Evolutionary conservation across 495 filamentous ascomycete genomes (phyloP).

Genomic region (Neohortaea acidophila): DNA sequence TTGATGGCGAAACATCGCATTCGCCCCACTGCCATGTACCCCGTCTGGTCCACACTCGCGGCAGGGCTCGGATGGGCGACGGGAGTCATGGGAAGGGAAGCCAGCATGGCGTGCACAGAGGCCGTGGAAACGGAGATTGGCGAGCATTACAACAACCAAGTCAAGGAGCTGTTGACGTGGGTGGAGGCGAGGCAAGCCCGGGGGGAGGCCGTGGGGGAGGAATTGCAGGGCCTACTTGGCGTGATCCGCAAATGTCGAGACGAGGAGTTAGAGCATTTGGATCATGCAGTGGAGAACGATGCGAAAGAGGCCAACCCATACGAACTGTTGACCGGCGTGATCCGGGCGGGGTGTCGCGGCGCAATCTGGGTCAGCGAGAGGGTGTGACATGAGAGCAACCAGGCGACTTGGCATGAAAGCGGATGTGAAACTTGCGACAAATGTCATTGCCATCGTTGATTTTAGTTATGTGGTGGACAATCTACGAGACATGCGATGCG

Average conservation of each 20-base stretch:
- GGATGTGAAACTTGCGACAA: neutral
- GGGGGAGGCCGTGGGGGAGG: constrained; percentile 64
- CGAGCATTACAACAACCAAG: constrained; percentile 86
- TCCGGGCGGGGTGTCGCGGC: constrained; percentile 70
- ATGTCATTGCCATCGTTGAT: neutral
- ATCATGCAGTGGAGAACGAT: constrained; percentile 87
- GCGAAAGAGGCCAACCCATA: constrained; percentile 77
- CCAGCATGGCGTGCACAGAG: constrained; percentile 97
- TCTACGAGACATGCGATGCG: neutral
- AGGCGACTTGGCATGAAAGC: neutral
- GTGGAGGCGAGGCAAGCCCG: constrained; percentile 42
- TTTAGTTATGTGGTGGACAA: neutral
- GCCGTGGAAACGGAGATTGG: constrained; percentile 98
- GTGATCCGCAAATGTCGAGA: constrained; percentile 76
- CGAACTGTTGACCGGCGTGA: constrained; percentile 73
- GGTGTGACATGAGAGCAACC: constrained; percentile 34
- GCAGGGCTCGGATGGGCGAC: constrained; percentile 80
- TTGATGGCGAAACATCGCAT: constrained; percentile 78
- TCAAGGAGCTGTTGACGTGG: constrained; percentile 67
- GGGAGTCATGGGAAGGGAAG: constrained; percentile 77
- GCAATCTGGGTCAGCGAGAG: constrained; percentile 90
- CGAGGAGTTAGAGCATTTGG: constrained; percentile 92
- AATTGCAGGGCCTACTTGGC: constrained; percentile 56
- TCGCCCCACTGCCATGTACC: constrained; percentile 87
- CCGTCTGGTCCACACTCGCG: constrained; percentile 73